Percentiles rank a stretch among this genome's conserved stretches.
Conservation (phyloP, 164 flowering plant genomes). For the Umbellularia californica region DNA sequence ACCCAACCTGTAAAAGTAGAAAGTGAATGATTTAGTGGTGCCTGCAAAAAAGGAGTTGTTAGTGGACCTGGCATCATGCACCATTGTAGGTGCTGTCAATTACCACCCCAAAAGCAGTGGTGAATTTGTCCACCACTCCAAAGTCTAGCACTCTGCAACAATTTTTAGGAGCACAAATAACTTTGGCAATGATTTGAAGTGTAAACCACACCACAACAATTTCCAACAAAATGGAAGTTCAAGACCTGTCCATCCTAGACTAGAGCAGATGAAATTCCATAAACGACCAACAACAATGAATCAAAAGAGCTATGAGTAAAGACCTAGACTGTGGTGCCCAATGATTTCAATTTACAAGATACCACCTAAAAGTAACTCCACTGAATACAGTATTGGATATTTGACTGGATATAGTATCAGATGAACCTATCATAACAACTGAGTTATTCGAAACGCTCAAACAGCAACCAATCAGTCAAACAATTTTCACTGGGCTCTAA, state of each 20-base stretch:
- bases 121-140: neutral
- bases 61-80: neutral
- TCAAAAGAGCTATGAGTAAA: neutral
- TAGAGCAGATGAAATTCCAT: neutral
- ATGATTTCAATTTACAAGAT: neutral
- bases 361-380: neutral
- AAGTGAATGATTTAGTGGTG: neutral
- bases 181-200: neutral
- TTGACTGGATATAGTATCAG: neutral
- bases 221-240: neutral
- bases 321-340: neutral
- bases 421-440: neutral
- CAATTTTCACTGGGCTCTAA: neutral
- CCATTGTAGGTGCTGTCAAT: neutral
- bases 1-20: slow-evolving; percentile 1
- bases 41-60: neutral
- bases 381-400: neutral
- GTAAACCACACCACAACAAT: neutral
- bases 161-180: neutral
- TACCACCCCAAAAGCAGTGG: neutral
- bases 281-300: neutral
- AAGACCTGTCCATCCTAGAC: neutral
- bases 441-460: neutral
- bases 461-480: neutral
- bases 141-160: neutral